These are phyloP conservation scores for Diutina siamensis DNA, from an alignment of 1,139 yeast genomes.

Conservation along the genomic window DNA sequence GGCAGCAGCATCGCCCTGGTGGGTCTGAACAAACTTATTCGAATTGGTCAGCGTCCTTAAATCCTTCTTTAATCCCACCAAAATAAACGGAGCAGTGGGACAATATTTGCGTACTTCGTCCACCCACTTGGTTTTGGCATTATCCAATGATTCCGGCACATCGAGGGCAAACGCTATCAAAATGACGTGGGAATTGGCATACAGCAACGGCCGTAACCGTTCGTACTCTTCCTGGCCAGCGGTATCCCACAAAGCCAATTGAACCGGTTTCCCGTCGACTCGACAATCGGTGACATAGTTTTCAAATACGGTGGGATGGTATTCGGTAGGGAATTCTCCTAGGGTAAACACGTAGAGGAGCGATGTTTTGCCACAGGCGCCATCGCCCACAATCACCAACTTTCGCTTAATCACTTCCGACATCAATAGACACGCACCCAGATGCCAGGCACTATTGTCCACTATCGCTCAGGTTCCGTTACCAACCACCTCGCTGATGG, in stretches of 20 bases:
- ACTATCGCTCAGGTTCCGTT: too few relatives aligned
- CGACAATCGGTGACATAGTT: conserved; percentile 89
- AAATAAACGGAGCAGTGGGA: conserved; percentile 51
- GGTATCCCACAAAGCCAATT: conserved; percentile 89
- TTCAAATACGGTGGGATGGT: conserved; percentile 92
- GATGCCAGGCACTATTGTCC: too few relatives aligned
- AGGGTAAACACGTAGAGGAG: conserved; percentile 81
- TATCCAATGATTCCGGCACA: conserved; percentile 56
- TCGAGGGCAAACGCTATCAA: conserved; percentile 63
- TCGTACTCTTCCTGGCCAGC: conserved; percentile 94
- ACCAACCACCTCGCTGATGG: too few relatives aligned
- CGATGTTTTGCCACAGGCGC: conserved; percentile 93
- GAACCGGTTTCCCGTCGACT: conserved; percentile 85
- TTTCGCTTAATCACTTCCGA: conserved; percentile 19
- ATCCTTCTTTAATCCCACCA: conserved; percentile 66
- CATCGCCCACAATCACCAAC: conserved; percentile 88
- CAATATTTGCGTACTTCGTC: conserved; percentile 58
- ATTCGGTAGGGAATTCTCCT: conserved; percentile 76
- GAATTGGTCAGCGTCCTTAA: conserved; percentile 30
- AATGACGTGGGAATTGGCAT: conserved; percentile 64
- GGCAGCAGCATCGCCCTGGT: conserved; percentile 50
- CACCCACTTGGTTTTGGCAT: conserved; percentile 65
- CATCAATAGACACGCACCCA: too few relatives aligned
- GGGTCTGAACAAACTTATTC: conserved; percentile 34
- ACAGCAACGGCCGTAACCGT: conserved; percentile 70